Conservation (phyloP, 2,329 filamentous ascomycete species). For the Arthrocladium fulminans region DNA sequence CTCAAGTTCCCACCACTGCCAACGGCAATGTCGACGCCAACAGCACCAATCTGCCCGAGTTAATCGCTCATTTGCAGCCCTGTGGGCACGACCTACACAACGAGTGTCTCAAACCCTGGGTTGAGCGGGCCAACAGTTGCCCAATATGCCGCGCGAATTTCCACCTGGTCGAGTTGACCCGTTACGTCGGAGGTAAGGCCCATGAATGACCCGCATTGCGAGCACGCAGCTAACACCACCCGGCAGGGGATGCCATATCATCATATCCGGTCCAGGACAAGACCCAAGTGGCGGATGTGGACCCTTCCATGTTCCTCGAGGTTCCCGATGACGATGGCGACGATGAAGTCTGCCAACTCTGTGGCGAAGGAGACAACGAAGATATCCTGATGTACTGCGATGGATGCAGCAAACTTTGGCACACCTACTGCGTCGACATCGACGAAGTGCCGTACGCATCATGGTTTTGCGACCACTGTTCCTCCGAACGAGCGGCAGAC, state of each 20-base stretch:
- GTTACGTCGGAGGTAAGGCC: slow-evolving; percentile 65
- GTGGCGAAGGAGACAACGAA: slow-evolving; percentile 70
- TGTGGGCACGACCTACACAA: slow-evolving; percentile 92
- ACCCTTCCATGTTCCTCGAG: slow-evolving; percentile 62
- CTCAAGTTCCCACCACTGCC: slow-evolving; percentile 27
- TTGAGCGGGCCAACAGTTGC: slow-evolving; percentile 93
- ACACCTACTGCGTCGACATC: slow-evolving; percentile 83
- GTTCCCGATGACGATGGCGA: slow-evolving; percentile 63
- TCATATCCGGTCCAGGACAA: slow-evolving; percentile 48
- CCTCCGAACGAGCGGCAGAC: slow-evolving; percentile 37
- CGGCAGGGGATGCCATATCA: slow-evolving; percentile 45
- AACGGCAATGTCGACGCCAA: slow-evolving; percentile 20
- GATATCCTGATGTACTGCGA: slow-evolving; percentile 84
- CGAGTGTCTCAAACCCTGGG: slow-evolving; percentile 86
- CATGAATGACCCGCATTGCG: neutral
- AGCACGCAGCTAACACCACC: slow-evolving; percentile 8
- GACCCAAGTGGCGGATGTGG: slow-evolving; percentile 75
- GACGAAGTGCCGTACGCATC: slow-evolving; percentile 64
- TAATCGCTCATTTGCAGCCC: slow-evolving; percentile 56
- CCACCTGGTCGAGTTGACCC: slow-evolving; percentile 78
- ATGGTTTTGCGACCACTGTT: slow-evolving; percentile 89
- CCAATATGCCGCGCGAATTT: slow-evolving; percentile 91
- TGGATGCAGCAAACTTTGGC: slow-evolving; percentile 78
- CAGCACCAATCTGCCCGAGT: slow-evolving; percentile 24
- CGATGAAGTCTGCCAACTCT: slow-evolving; percentile 71